Evolutionary conservation across 2,329 filamentous ascomycete species (phyloP), one percentile per base, ranked within the genome.

Genomic region (Remersonia thermophila): DNA sequence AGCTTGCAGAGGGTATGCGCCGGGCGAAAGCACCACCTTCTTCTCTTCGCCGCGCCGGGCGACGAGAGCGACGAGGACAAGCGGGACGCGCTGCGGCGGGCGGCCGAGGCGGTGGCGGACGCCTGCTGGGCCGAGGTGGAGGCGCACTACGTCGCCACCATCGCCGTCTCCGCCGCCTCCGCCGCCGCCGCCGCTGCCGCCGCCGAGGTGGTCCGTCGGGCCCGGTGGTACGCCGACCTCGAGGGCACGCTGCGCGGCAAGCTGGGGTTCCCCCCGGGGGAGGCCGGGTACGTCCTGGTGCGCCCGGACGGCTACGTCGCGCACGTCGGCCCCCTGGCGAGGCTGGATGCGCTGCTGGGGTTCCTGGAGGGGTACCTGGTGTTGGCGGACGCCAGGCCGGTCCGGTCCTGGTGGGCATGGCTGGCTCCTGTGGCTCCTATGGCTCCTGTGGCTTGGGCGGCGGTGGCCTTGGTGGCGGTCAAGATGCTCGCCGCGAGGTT

Each of bases 251-350:
- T 58, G 25, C 53, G 56, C 42, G 27, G 27, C 15, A 42, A 39
- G 25, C 55, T 54, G 33, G 55, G 56, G 2, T 55, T 59, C 20
- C n/a, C n/a, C n/a, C n/a, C n/a, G n/a, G n/a, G n/a, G 31, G 36
- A 30, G 34, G 40, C 51, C 0, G 54, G 54, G 1, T 53, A 51
- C 31, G 50, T 52, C 3, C 40, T 55, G 10, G 45, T 56, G 13
- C 47, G 55, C 7, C 56, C 55, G 3, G 56, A 59, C 35, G 45
- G 47, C 1, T 56, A 58, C 33, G 43, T 56, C 6, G 53, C 45
- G 17, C 51, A 54, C 17, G 51, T 58, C 32, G 55, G 55, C 3
- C 42, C 43, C 14, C 36, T 55, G 37, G 37, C 42, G 7, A 42
- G 42, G 5, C 20, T 55, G 33, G 43, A 46, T 15, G 47, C 48